Conservation (phyloP, 1,284 basidiomycete species). For the Malassezia yamatoensis region DNA sequence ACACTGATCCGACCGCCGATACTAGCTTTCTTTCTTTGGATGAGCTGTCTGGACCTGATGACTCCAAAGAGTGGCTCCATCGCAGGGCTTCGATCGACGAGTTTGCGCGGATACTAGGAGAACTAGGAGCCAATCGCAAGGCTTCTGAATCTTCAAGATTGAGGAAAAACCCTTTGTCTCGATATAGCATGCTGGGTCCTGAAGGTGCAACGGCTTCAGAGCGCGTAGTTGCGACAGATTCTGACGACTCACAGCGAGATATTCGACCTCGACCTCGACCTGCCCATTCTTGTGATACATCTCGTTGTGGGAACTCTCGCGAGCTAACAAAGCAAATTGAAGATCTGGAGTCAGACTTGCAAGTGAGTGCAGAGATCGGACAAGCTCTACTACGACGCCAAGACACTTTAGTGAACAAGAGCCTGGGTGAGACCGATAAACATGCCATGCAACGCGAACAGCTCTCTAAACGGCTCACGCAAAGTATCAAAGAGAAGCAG, state of each 20-base stretch:
- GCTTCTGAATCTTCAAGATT: background rate
- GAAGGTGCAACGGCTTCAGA: too few species aligned
- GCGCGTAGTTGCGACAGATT: too few species aligned
- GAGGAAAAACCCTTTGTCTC: too few species aligned
- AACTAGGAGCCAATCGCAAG: slow-evolving; percentile 13
- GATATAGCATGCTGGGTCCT: too few species aligned
- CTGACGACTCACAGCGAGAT: too few species aligned
- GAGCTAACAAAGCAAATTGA: slow-evolving; percentile 25
- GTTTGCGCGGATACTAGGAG: slow-evolving; percentile 15
- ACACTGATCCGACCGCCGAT: too few species aligned
- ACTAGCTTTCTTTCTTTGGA: background rate
- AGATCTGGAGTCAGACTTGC: slow-evolving; percentile 42
- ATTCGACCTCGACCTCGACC: too few species aligned
- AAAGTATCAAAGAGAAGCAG: slow-evolving; percentile 30
- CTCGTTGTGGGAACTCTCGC: too few species aligned
- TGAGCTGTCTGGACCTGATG: slow-evolving; percentile 10
- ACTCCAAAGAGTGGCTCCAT: background rate
- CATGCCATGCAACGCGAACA: slow-evolving; percentile 35
- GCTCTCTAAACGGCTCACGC: slow-evolving; percentile 30
- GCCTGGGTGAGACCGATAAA: slow-evolving; percentile 43
- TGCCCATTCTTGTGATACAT: too few species aligned
- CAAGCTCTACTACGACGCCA: slow-evolving; percentile 76
- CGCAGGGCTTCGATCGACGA: slow-evolving; percentile 9
- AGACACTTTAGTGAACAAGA: slow-evolving; percentile 67
- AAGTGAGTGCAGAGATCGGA: slow-evolving; percentile 62